Percentiles rank a stretch among this genome's conserved stretches.
phyloP scores from a whole-genome alignment of 108 stramenopile genomes.

The Asterionellopsis glacialis region DNA sequence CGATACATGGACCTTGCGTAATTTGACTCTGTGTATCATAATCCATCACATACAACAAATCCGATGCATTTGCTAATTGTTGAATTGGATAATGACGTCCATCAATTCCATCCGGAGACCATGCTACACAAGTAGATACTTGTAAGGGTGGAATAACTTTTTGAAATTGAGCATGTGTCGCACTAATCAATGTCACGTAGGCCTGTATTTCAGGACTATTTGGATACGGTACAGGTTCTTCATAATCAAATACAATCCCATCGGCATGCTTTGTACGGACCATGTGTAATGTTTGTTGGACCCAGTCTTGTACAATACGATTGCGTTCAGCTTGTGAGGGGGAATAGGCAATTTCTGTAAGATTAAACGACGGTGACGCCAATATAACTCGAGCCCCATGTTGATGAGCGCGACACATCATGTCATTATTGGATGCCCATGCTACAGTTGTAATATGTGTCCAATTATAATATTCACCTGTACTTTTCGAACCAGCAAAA shows the following conservation, averaged over 20 bases:
- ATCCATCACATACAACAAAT: slow-evolving; percentile 50
- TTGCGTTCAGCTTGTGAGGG: not conserved
- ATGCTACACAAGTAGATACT: slow-evolving; percentile 38
- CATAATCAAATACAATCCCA: slow-evolving; percentile 44
- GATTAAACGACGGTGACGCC: slow-evolving; percentile 9
- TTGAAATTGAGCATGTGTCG: slow-evolving; percentile 32
- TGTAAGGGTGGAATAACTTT: slow-evolving; percentile 32
- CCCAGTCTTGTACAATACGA: slow-evolving; percentile 6
- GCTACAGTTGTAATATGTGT: slow-evolving; percentile 37
- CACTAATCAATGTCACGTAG: slow-evolving; percentile 27
- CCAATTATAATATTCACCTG: slow-evolving; percentile 26
- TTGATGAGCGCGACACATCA: slow-evolving; percentile 37
- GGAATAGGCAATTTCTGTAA: slow-evolving; percentile 8
- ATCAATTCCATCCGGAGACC: slow-evolving; percentile 45
- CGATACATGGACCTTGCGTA: slow-evolving; percentile 30
- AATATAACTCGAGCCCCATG: slow-evolving; percentile 22
- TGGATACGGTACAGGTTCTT: slow-evolving; percentile 11
- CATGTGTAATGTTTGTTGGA: slow-evolving; percentile 13
- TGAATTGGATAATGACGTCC: slow-evolving; percentile 33
- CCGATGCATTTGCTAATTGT: slow-evolving; percentile 33
- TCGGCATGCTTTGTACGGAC: slow-evolving; percentile 19
- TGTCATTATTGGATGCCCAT: slow-evolving; percentile 24
- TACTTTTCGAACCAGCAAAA: slow-evolving; percentile 13
- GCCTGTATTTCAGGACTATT: slow-evolving; percentile 6
- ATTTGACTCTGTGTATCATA: slow-evolving; percentile 52